These are phyloP conservation scores for Globisporangium viniferum DNA, from an alignment of 352 stramenopile genomes.

Conservation along the genomic window DNA sequence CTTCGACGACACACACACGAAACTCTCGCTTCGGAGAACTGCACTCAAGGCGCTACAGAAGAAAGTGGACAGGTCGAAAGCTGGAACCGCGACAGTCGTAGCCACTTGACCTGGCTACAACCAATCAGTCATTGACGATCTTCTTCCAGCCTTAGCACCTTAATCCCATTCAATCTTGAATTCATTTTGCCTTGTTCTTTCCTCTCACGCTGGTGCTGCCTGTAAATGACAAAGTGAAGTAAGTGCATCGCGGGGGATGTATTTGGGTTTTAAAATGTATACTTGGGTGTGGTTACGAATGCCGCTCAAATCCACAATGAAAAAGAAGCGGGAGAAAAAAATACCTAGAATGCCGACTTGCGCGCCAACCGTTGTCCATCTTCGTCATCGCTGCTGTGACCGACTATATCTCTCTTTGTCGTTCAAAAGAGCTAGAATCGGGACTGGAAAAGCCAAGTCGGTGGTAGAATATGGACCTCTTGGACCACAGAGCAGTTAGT, in stretches of 20 bases:
- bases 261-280: conserved; percentile 10
- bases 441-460: neutral
- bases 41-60: neutral
- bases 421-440: conserved; percentile 8
- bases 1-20: neutral
- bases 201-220: no score
- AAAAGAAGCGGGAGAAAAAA: conserved; percentile 1
- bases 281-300: conserved; percentile 6
- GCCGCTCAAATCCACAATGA: conserved; percentile 8
- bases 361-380: neutral
- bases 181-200: neutral
- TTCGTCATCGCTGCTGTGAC: neutral
- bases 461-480: neutral
- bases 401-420: conserved; percentile 6
- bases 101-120: neutral
- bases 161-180: neutral
- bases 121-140: no score
- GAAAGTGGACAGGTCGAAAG: neutral
- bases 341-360: conserved; percentile 6
- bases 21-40: neutral
- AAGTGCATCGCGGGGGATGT: neutral
- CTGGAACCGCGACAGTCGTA: neutral
- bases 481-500: conserved; percentile 11
- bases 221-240: neutral
- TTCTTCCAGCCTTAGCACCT: no score